A percentile compares a stretch with the other conserved stretches of the same genome.
Evolutionary conservation across 768 basidiomycete genomes (phyloP).

Genomic region (Macrocybe gigantea): DNA sequence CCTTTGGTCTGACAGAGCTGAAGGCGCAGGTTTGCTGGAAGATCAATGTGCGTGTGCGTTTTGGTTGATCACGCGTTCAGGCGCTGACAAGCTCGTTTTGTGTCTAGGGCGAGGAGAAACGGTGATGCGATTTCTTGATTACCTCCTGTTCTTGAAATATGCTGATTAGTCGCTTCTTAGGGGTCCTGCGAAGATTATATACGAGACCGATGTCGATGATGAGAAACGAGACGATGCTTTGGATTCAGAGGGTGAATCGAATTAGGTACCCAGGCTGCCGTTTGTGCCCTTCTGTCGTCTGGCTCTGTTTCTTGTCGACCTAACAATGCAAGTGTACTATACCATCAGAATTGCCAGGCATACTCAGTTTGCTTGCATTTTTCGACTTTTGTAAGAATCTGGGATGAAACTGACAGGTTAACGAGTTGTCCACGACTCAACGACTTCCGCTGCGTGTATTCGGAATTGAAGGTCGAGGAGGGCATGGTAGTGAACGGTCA

Average conservation of each 20-base stretch:
- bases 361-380: too few relatives aligned
- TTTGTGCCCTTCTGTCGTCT: too few relatives aligned
- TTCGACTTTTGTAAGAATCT: too few relatives aligned
- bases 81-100: neutral
- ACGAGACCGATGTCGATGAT: neutral
- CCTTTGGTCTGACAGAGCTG: constrained; percentile 50
- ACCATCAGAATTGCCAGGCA: too few relatives aligned
- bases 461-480: too few relatives aligned
- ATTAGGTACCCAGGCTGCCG: too few relatives aligned
- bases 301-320: too few relatives aligned
- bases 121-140: constrained; percentile 14
- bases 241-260: neutral
- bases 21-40: constrained; percentile 47
- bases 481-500: too few relatives aligned
- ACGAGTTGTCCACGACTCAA: too few relatives aligned
- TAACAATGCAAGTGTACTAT: too few relatives aligned
- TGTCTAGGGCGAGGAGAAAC: constrained; percentile 29
- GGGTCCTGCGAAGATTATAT: constrained; percentile 2
- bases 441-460: too few relatives aligned
- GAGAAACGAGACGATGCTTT: neutral
- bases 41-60: constrained; percentile 33
- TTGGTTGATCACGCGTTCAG: neutral
- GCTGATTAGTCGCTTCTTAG: neutral
- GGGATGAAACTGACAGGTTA: too few relatives aligned
- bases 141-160: neutral